Evolutionary conservation across 2,329 filamentous ascomycete species (phyloP), one percentile per base, ranked within the genome.

Genomic region (Colletotrichum horii): DNA sequence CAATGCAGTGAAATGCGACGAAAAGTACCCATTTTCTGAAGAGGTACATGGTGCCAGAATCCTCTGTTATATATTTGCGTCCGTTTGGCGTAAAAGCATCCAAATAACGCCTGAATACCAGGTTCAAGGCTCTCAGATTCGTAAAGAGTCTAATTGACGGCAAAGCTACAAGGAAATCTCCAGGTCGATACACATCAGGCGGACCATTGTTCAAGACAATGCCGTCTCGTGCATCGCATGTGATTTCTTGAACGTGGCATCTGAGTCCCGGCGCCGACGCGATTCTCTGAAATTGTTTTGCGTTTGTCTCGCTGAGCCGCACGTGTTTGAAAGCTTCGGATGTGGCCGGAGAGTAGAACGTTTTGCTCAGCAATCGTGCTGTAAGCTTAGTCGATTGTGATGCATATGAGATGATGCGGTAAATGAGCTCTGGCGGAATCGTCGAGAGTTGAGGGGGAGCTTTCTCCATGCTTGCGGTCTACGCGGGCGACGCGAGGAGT

Each of bases 281-380:
- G 15, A 70, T 24, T 14, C 3, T 8, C 36, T 26, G 15, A 26
- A 70, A 62, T n/a, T 38, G 24, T 6, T 6, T 28, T 15, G 36
- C 24, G 9, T 28, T 28, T 28, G n/a, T 66, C 28, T n/a, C 62
- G 36, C 15, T 19, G 6, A 66, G 36, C 14, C 36, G 24, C 22
- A 48, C 19, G 15, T 66, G 62, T 26, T n/a, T 66, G 62, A 66
- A 66, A 28, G 62, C 61, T 64, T 64, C 61, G 61, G 34, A 34
- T 14, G 61, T 64, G 1, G 61, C 61, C 1, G 32, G 16, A 26
- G 12, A 0, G n/a, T 38, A 38, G 34, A 22, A 64, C 8, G 19
- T 8, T 22, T 38, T 64, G 32, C 61, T 64, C 8, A 38, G 19
- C n/a, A 64, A 34, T 22, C 61, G 61, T 24, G 30, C n/a, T 38